phyloP scores from a whole-genome alignment of 2,329 filamentous ascomycete species.

The Exophiala sp. region DNA sequence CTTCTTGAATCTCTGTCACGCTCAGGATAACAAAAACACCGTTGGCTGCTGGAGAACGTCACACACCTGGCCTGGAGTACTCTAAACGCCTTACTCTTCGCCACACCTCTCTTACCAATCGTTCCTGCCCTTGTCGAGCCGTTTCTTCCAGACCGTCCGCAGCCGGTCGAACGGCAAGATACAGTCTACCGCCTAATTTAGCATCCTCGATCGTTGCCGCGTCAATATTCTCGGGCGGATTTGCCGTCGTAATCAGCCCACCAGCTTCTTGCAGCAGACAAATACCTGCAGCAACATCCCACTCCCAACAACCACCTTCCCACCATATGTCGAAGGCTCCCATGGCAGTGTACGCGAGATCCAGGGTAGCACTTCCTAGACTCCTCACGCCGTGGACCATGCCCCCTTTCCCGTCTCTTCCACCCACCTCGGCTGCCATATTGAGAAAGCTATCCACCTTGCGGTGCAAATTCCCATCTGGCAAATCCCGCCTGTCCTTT shows the following conservation, averaged over 20 bases:
- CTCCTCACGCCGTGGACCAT: conserved; percentile 77
- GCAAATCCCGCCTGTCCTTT: conserved; percentile 66
- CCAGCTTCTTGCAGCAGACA: conserved; percentile 71
- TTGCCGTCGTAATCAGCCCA: conserved; percentile 69
- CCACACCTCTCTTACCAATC: conserved; percentile 71
- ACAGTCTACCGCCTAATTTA: conserved; percentile 64
- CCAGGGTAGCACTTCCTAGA: conserved; percentile 69
- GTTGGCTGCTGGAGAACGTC: neutral
- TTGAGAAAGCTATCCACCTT: conserved; percentile 74
- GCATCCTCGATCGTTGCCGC: conserved; percentile 49
- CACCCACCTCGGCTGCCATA: conserved; percentile 65
- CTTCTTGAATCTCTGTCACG: too few relatives aligned
- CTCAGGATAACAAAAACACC: too few relatives aligned
- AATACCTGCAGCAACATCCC: conserved; percentile 74
- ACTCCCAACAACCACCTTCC: conserved; percentile 80
- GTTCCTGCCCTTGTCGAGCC: conserved; percentile 64
- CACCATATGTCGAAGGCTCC: conserved; percentile 77
- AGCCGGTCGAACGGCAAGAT: conserved; percentile 68
- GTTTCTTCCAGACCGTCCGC: conserved; percentile 60
- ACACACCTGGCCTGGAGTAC: conserved; percentile 61
- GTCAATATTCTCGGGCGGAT: conserved; percentile 59
- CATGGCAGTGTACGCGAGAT: conserved; percentile 72
- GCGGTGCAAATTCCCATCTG: conserved; percentile 64
- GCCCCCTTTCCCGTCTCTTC: conserved; percentile 63
- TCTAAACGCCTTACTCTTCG: conserved; percentile 63